These are phyloP conservation scores for Stephania cephalantha DNA, from an alignment of 164 flowering plant genomes.

Conservation along the genomic window DNA sequence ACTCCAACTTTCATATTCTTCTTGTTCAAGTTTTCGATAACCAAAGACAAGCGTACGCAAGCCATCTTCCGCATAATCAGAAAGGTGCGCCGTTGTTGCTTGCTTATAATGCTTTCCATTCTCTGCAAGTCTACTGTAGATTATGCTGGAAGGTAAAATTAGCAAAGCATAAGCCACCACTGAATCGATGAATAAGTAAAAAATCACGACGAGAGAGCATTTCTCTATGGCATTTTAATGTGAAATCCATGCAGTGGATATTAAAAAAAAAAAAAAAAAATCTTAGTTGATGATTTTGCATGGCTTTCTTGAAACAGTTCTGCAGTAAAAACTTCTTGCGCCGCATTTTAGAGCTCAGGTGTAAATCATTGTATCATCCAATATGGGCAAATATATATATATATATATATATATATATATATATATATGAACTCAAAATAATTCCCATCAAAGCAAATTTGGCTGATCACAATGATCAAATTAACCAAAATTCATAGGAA, in stretches of 20 bases:
- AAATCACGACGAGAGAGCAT: neutral
- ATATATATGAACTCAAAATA: neutral
- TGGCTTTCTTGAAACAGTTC: neutral
- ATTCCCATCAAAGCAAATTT: neutral
- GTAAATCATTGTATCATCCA: neutral
- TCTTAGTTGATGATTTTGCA: neutral
- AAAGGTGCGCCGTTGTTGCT: slow-evolving; percentile 37
- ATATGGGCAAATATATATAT: too few species aligned
- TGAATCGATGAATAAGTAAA: neutral
- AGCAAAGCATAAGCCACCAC: neutral
- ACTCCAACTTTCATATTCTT: slow-evolving; percentile 44
- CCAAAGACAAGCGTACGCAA: slow-evolving; percentile 51
- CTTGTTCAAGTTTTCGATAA: slow-evolving; percentile 29
- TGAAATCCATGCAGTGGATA: neutral
- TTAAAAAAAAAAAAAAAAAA: too few species aligned
- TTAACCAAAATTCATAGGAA: slow-evolving; percentile 3
- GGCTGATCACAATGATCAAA: neutral
- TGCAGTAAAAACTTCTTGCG: neutral
- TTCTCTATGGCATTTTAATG: neutral
- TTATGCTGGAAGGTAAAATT: slow-evolving; percentile 35
- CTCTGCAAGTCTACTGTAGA: slow-evolving; percentile 43
- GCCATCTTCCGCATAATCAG: slow-evolving; percentile 53
- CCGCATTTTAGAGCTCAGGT: neutral
- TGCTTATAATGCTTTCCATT: slow-evolving; percentile 33
- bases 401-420: too few species aligned